A percentile compares a stretch with the other conserved stretches of the same genome.
These are phyloP conservation scores for Tolypocladium amazonense DNA, from an alignment of 2,329 filamentous ascomycete species.

Conservation along the genomic window DNA sequence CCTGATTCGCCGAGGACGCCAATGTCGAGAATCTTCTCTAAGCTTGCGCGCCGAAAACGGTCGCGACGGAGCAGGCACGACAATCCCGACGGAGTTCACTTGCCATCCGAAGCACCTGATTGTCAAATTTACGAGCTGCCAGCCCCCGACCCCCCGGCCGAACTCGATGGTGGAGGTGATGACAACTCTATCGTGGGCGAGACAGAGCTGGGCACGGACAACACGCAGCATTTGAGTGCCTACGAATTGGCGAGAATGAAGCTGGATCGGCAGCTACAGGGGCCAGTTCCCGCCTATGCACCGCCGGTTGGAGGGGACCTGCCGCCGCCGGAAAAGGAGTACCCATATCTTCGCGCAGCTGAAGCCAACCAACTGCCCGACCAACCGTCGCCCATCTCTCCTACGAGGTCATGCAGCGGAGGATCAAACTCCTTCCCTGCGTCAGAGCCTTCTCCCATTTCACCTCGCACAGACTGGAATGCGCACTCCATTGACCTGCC, in stretches of 20 bases:
- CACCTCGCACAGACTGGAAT: slow-evolving; percentile 32
- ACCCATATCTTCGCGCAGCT: slow-evolving; percentile 7
- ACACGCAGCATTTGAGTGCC: slow-evolving; percentile 27
- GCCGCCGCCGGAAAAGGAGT: slow-evolving; percentile 18
- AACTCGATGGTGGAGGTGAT: slow-evolving; percentile 33
- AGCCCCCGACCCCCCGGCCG: slow-evolving; percentile 32
- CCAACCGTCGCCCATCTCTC: slow-evolving; percentile 7
- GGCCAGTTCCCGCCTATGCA: slow-evolving; percentile 37
- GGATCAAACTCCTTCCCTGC: slow-evolving; percentile 24
- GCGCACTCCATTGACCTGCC: slow-evolving; percentile 26
- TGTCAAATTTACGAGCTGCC: slow-evolving; percentile 43
- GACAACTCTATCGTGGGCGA: slow-evolving; percentile 25
- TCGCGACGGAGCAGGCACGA: slow-evolving; percentile 12
- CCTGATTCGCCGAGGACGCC: slow-evolving; percentile 12
- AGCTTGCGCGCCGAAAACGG: slow-evolving; percentile 26
- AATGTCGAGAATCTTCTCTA: slow-evolving; percentile 25
- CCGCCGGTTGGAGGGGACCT: slow-evolving; percentile 23
- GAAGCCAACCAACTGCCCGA: slow-evolving; percentile 6
- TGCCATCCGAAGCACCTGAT: slow-evolving; percentile 22
- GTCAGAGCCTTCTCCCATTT: slow-evolving; percentile 37
- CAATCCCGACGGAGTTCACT: slow-evolving; percentile 12
- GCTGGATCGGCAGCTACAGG: slow-evolving; percentile 38
- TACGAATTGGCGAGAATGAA: slow-evolving; percentile 43
- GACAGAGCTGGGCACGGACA: slow-evolving; percentile 29
- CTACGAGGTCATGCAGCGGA: slow-evolving; percentile 10